Percentiles rank a stretch among this genome's conserved stretches.
phyloP scores from a whole-genome alignment of 2,329 filamentous ascomycete species.

The Colletotrichum lupini region DNA sequence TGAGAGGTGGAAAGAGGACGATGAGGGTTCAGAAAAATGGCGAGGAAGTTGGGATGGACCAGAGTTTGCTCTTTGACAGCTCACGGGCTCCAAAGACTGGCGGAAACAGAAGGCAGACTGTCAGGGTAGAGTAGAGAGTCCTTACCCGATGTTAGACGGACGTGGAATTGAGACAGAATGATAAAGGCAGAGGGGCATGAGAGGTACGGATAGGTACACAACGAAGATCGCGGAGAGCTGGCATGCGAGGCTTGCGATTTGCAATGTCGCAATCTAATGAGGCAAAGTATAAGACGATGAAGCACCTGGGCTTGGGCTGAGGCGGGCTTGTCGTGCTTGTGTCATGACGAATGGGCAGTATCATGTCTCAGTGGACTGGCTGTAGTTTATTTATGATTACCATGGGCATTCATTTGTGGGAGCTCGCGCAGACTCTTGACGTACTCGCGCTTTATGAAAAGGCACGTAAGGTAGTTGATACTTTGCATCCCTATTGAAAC shows the following conservation, averaged over 20 bases:
- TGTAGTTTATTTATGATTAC: neutral
- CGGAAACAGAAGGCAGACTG: neutral
- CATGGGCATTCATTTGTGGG: neutral
- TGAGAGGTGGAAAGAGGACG: constrained; percentile 8
- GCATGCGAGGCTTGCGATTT: constrained; percentile 31
- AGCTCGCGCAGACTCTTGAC: neutral
- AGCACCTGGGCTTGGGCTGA: neutral
- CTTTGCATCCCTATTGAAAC: neutral
- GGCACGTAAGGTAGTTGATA: neutral
- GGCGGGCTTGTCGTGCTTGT: constrained; percentile 10
- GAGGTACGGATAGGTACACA: neutral
- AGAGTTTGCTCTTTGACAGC: neutral
- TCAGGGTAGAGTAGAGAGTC: too few species aligned
- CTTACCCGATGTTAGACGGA: neutral
- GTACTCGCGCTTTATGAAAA: neutral
- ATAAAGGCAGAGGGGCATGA: neutral
- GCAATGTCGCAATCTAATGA: constrained; percentile 33
- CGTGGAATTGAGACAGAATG: neutral
- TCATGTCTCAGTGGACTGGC: constrained; percentile 28
- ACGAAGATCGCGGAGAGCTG: constrained; percentile 26
- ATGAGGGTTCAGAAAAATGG: constrained; percentile 11
- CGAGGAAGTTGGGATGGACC: neutral
- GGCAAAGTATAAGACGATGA: constrained; percentile 12
- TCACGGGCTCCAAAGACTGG: neutral
- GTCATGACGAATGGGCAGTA: constrained; percentile 29